These are phyloP conservation scores for Phytophthora cryptogea DNA, from an alignment of 352 stramenopile species.

Conservation along the genomic window DNA sequence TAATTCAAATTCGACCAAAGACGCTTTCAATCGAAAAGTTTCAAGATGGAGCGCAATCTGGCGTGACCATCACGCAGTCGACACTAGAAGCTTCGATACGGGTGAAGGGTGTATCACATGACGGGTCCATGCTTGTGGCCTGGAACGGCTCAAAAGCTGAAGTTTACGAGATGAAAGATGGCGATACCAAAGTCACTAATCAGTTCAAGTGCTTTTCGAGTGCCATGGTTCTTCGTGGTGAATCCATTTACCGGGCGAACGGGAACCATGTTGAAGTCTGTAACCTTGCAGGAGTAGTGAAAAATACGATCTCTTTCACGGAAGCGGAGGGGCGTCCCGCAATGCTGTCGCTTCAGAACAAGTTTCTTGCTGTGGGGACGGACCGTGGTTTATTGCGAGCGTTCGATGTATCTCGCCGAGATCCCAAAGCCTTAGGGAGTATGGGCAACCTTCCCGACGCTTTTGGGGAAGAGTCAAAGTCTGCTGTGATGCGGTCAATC, in stretches of 20 bases:
- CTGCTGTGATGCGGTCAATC: constrained; percentile 66
- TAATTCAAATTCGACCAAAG: constrained; percentile 81
- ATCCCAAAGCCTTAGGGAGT: constrained; percentile 88
- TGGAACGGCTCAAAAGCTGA: constrained; percentile 88
- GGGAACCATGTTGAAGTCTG: constrained; percentile 89
- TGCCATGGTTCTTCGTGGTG: constrained; percentile 77
- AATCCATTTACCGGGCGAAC: constrained; percentile 88
- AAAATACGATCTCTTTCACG: constrained; percentile 90
- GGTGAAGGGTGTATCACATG: constrained; percentile 88
- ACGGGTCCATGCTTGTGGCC: constrained; percentile 71
- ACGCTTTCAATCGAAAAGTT: constrained; percentile 79
- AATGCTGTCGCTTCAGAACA: constrained; percentile 88
- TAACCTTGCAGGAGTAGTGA: constrained; percentile 88
- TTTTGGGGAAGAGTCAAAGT: constrained; percentile 60
- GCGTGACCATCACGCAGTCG: constrained; percentile 61
- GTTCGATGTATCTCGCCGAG: constrained; percentile 84
- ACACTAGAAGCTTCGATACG: constrained; percentile 65
- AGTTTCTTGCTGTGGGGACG: constrained; percentile 91
- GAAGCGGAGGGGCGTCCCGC: constrained; percentile 86
- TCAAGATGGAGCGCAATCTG: constrained; percentile 52
- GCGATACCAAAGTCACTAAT: constrained; percentile 53
- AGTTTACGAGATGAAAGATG: constrained; percentile 87
- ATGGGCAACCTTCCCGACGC: constrained; percentile 76
- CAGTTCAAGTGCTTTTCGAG: constrained; percentile 80
- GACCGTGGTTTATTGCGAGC: constrained; percentile 85